A percentile compares a stretch with the other conserved stretches of the same genome.
Conservation (phyloP, 2,329 filamentous ascomycete species). For the Sclerotinia glacialis region DNA sequence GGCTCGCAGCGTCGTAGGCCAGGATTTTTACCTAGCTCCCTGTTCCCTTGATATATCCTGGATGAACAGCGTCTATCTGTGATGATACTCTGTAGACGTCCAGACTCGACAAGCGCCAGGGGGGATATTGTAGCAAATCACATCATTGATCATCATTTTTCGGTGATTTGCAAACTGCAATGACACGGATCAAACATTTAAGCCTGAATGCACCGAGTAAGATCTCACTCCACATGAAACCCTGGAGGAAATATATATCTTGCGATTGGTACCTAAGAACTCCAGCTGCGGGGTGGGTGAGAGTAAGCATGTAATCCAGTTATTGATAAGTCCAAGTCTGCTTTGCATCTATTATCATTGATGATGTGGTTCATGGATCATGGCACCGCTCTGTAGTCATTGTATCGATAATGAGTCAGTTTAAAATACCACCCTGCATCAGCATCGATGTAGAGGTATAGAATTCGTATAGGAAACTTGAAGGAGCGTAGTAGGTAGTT, state of each 20-base stretch:
- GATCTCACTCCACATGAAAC: conserved; percentile 4
- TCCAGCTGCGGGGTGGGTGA: neutral
- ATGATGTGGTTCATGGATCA: neutral
- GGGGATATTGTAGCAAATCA: neutral
- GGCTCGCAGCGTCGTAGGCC: neutral
- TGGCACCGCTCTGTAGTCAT: neutral
- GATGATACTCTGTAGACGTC: neutral
- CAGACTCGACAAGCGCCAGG: neutral
- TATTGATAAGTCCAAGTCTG: neutral
- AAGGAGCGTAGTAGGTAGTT: neutral
- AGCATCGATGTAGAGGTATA: neutral
- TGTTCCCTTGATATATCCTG: neutral
- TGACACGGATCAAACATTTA: neutral
- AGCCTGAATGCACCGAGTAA: conserved; percentile 3
- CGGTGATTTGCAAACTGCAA: neutral
- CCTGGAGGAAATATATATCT: neutral
- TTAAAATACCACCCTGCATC: neutral
- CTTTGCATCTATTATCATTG: neutral
- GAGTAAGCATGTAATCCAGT: conserved; percentile 5
- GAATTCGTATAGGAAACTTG: neutral
- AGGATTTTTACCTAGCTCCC: conserved; percentile 1
- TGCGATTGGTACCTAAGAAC: neutral
- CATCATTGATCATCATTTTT: neutral
- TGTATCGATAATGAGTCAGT: neutral
- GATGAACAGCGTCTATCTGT: conserved; percentile 12